phyloP scores from a whole-genome alignment of 805 yeast species.

The Saccharomycopsis sp. region DNA sequence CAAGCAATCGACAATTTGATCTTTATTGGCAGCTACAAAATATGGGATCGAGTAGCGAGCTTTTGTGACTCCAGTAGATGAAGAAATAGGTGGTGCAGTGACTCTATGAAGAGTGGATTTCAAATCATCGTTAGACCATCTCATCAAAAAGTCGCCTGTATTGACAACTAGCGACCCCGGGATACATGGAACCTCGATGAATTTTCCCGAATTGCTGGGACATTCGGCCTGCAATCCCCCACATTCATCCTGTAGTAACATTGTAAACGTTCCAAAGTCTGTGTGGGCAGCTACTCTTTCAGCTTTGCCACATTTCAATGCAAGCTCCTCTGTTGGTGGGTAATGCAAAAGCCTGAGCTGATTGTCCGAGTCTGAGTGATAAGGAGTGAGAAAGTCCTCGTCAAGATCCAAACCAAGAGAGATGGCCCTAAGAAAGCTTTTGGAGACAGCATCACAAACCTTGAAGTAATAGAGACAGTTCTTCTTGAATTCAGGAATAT shows the following conservation, averaged over 20 bases:
- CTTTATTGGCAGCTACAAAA: constrained; percentile 25
- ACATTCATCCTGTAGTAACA: constrained; percentile 25
- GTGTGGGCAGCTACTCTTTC: constrained; percentile 28
- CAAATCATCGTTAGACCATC: constrained; percentile 26
- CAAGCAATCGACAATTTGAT: constrained; percentile 23
- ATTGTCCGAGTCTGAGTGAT: constrained; percentile 24
- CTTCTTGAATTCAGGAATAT: constrained; percentile 25
- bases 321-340: constrained; percentile 23
- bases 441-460: constrained; percentile 19
- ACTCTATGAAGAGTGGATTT: constrained; percentile 27
- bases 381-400: constrained; percentile 23
- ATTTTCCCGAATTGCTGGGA: constrained; percentile 21
- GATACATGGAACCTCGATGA: constrained; percentile 23
- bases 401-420: constrained; percentile 24
- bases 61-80: constrained; percentile 21
- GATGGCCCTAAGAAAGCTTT: constrained; percentile 23
- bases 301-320: constrained; percentile 22
- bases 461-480: constrained; percentile 23
- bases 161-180: constrained; percentile 24
- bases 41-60: constrained; percentile 28
- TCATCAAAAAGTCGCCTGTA: constrained; percentile 24
- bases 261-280: constrained; percentile 26
- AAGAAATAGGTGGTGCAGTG: constrained; percentile 23
- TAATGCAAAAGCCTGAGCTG: constrained; percentile 25
- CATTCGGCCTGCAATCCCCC: constrained; percentile 26